Evolutionary conservation across 306 rosid genomes (phyloP).

Genomic region (Medicago lupulina): DNA sequence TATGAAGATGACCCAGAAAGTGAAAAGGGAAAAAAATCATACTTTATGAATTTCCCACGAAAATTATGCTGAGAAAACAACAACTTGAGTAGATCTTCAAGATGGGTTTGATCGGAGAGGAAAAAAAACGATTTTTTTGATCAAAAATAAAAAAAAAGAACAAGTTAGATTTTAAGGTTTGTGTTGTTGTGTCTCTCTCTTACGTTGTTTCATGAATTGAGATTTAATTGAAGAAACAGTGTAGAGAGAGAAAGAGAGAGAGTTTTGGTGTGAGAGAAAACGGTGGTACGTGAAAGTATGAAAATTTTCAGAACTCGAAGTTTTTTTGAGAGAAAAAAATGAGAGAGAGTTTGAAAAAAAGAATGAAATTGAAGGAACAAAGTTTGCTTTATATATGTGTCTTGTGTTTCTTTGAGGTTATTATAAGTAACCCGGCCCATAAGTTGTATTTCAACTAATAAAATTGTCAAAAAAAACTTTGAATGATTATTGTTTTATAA

Average conservation of each 20-base stretch:
- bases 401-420: background rate
- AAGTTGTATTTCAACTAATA: too few species aligned
- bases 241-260: slow-evolving; percentile 17
- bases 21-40: slow-evolving; percentile 30
- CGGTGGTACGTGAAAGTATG: slow-evolving; percentile 38
- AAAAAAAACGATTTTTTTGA: background rate
- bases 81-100: slow-evolving; percentile 40
- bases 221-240: background rate
- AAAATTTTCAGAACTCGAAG: slow-evolving; percentile 34
- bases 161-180: background rate
- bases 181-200: slow-evolving; percentile 25
- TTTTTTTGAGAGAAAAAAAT: background rate
- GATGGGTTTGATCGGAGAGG: background rate
- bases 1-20: slow-evolving; percentile 12
- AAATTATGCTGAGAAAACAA: slow-evolving; percentile 34
- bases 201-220: slow-evolving; percentile 36
- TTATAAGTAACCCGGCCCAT: too few species aligned
- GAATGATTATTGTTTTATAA: too few species aligned
- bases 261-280: slow-evolving; percentile 17
- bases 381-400: slow-evolving; percentile 1
- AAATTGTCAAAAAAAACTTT: too few species aligned
- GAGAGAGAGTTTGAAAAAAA: slow-evolving; percentile 14
- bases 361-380: background rate
- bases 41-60: slow-evolving; percentile 30
- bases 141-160: background rate